Evolutionary conservation across 305 asterid genomes (phyloP).

Genomic region (Solanum aculeatissimum): DNA sequence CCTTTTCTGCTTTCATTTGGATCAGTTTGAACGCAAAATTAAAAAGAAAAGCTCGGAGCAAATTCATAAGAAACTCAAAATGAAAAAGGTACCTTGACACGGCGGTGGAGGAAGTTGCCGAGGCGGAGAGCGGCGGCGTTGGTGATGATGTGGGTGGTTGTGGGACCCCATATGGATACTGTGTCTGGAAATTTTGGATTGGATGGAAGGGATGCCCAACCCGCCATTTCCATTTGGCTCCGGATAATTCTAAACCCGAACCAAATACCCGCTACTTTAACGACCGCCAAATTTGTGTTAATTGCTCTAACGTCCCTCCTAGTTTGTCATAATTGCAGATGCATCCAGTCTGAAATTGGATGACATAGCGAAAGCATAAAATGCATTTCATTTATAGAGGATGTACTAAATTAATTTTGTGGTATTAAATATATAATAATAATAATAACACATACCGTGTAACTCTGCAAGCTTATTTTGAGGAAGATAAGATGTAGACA

Average conservation of each 20-base stretch:
- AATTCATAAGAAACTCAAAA: background rate
- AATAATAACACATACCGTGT: background rate
- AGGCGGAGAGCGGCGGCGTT: conserved; percentile 61
- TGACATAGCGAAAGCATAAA: background rate
- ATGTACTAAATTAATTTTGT: background rate
- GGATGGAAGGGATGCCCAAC: conserved; percentile 14
- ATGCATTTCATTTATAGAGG: background rate
- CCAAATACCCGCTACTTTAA: background rate
- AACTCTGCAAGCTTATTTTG: background rate
- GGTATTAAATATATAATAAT: background rate
- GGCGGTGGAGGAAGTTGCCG: conserved; percentile 37
- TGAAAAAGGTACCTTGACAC: conserved; percentile 30
- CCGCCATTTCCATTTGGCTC: conserved; percentile 12
- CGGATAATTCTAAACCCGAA: background rate
- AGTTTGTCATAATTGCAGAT: background rate
- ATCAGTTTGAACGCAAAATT: background rate
- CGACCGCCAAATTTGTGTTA: background rate
- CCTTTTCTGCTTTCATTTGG: background rate
- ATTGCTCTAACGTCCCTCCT: background rate
- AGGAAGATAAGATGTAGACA: background rate
- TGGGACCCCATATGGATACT: conserved; percentile 15
- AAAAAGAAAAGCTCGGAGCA: background rate
- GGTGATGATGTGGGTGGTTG: conserved; percentile 28
- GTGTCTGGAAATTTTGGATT: conserved; percentile 29
- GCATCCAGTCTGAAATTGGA: background rate